Base-by-base conservation (phyloP, 2,329 filamentous ascomycete genomes). In the Clarireedia homoeocarpa region DNA sequence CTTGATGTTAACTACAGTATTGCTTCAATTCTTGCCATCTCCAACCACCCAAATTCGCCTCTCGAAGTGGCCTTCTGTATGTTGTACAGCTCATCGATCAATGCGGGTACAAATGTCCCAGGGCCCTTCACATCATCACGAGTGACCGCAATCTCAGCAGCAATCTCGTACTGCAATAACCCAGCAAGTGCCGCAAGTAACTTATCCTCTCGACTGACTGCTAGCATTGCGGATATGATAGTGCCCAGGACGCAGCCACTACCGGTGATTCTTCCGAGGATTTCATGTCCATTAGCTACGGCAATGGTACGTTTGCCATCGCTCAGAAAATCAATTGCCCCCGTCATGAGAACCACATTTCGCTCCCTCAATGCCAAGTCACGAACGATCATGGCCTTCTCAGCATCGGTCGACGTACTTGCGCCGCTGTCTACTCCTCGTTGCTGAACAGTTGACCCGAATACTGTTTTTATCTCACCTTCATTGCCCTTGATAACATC, bases 401-500 rank as follows among this genome's bases (percentile, higher is more conserved):
- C 83, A 0, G 73, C 65, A 1, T 74, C 62, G 17, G 74, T 68
- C 60, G 82, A 70, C 3, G 75, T 75, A 49, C 83, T 82, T 4
- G 80, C 72, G 1, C 80, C 81, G 60, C 85, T 89, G 71, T 97
- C 92, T 10, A 97, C 92, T 49, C 92, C 92, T 45, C 86, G 84
- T 71, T 96, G 92, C 61, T 84, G 81, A 2, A 75, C 72, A 10
- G 70, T 70, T 24, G 69, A 72, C 44, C 86, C 86, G 40, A 79
- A 81, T 0, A 92, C 83, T 2, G 88, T 84, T 48, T 80, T 77
- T 59, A 97, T 91, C 71, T 97, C 94, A 53, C 86, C 84, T 69
- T 95, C 89, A 71, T 97, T 97, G 49, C 92, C 92, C 70, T 97
- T 97, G 72, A 97, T 91, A 44, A 96, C 77, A 70, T 89, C 83